Evolutionary conservation across 192 early-diverging fungal species (phyloP).

Genomic region (Ambispora gerdemannii): DNA sequence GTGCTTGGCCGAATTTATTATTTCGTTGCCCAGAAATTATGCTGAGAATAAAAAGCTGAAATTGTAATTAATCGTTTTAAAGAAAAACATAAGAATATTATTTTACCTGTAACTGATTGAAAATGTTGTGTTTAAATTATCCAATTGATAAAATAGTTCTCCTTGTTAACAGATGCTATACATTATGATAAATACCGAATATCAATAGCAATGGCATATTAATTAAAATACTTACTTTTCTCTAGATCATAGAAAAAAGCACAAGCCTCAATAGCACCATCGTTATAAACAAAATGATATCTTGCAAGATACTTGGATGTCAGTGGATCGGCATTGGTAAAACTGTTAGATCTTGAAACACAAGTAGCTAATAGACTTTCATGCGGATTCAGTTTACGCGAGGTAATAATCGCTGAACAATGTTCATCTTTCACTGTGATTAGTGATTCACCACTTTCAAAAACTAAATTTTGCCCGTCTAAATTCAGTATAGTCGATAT

Average conservation of each 20-base stretch:
- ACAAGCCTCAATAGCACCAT: neutral
- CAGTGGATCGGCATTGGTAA: neutral
- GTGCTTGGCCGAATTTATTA: neutral
- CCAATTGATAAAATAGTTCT: neutral
- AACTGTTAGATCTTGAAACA: neutral
- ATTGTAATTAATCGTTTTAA: neutral
- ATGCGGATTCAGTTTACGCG: too few relatives aligned
- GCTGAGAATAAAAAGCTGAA: neutral
- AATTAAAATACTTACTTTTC: neutral
- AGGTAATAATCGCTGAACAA: neutral
- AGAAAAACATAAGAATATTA: neutral
- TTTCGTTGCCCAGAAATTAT: neutral
- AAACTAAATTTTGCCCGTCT: neutral
- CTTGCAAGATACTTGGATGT: neutral
- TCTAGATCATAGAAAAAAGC: neutral
- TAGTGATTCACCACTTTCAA: neutral
- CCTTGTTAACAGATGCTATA: neutral
- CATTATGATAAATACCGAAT: neutral
- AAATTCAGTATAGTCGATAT: neutral
- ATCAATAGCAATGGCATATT: too few relatives aligned
- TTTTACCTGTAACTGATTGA: neutral
- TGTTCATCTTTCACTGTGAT: neutral
- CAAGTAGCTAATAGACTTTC: neutral
- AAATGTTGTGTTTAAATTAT: neutral
- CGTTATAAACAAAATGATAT: neutral